Base-by-base conservation (phyloP, 257 asterid species). In the Nicotiana noctiflora region DNA sequence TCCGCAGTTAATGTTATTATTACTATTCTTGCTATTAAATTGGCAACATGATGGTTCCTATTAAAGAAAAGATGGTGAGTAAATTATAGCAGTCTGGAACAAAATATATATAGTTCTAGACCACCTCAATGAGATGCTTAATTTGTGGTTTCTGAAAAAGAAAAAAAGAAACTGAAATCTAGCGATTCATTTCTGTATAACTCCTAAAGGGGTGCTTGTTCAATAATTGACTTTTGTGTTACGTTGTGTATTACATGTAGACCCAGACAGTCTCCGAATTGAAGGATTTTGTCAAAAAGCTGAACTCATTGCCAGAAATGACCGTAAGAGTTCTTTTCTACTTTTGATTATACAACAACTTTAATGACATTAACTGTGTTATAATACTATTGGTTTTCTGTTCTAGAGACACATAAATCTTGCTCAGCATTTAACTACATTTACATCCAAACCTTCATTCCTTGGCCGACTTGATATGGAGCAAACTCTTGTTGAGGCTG, bases 221-320 rank as follows among this genome's bases (percentile, higher is more conserved):
- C 75, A 65, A 31, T 63, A 70, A 44, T 63, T 65, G 81, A 78
- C 80, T 74, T 65, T 15, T 77, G 14, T 79, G 40, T 76, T 80
- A 70, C 82, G 77, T 84, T 81, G 81, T 82, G 9, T 81, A 63
- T 34, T 86, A 53, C 56, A 13, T 89, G 74, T 97, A 96, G 99
- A 85, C 89, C 75, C 99, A 96, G 83, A 86, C 94, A 18, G 99
- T 94, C 51, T 94, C 99, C 75, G 98, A 96, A 81, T 87, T 96
- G 90, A 94, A 96, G 90, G 99, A 96, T 85, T 96, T 96, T 84
- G 99, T 96, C 81, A 96, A 92, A 90, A 96, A 96, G 94, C 98
- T 96, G 34, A 94, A 94, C 88, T 92, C 98, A 60, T 89, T 96
- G 88, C 99, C 99, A 0, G 99, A 96, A 91, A 96, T 96, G 89